A percentile compares a stretch with the other conserved stretches of the same genome.
phyloP scores from a whole-genome alignment of 2,329 filamentous ascomycete species.

The Cadophora sp. region DNA sequence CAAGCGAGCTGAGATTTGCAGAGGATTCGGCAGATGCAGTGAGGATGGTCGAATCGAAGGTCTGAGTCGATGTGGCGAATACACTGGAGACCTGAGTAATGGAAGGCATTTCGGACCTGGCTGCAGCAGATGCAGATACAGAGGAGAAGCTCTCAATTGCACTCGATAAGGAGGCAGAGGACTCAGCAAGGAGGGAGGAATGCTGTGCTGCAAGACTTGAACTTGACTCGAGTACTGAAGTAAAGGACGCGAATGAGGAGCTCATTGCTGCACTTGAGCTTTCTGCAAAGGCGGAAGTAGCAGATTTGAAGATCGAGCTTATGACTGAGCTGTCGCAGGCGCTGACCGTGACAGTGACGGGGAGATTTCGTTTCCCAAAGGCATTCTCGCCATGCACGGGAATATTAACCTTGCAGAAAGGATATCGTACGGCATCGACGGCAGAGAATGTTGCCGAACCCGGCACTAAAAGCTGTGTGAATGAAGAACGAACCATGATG shows the following conservation, averaged over 20 bases:
- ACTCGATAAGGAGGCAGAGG: constrained; percentile 7
- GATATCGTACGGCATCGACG: constrained; percentile 13
- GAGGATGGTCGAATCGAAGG: neutral
- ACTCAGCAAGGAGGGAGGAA: constrained; percentile 3
- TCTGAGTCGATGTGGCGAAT: neutral
- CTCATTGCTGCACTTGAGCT: constrained; percentile 1
- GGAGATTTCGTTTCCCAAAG: neutral
- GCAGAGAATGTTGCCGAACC: neutral
- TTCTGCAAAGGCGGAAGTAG: constrained; percentile 1
- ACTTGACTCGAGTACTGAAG: neutral
- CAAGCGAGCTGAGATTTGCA: neutral
- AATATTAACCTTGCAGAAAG: neutral
- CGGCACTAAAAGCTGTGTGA: constrained; percentile 5
- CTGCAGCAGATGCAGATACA: neutral
- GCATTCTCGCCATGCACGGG: neutral
- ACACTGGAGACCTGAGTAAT: neutral
- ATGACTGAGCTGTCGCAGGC: constrained; percentile 3
- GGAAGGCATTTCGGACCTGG: neutral
- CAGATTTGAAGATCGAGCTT: neutral
- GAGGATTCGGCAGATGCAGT: neutral
- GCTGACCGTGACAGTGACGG: neutral
- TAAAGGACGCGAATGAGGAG: neutral
- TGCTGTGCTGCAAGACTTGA: neutral
- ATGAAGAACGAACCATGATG: constrained; percentile 10
- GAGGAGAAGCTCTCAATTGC: constrained; percentile 3